Base-by-base conservation (phyloP, 2,329 filamentous ascomycete genomes). In the Fusarium circinatum region DNA sequence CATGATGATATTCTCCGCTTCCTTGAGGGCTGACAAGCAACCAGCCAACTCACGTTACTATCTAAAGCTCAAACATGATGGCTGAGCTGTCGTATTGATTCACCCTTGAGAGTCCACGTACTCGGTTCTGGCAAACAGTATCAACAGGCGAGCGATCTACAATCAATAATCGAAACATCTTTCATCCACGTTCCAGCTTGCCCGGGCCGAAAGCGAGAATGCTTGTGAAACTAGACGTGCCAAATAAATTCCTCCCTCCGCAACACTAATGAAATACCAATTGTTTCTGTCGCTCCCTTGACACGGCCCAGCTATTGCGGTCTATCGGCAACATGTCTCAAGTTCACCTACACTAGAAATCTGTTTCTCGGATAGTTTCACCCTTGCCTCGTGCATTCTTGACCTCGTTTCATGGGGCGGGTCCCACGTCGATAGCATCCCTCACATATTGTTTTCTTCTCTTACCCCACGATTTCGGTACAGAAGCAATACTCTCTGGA, bases 381-480 rank as follows among this genome's bases (percentile, higher is more conserved):
- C 69, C 70, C 70, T 73, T 73, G 65, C 59, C 39, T 73, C 70
- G 49, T 56, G 56, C 58, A 49, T 73, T 73, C 70, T 69, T 59
- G 58, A 59, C 41, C n/a, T 42, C 38, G 70, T 73, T 73, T 73
- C 70, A 73, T 62, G 34, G 36, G 51, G 28, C 41, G 45, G 42
- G 36, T 55, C 65, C 71, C 71, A 68, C 61, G 49, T 71, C 67
- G 26, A 73, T 71, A 74, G n/a, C 36, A 71, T 68, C 57, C 71
- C 66, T 73, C 70, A 68, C 71, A 74, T 74, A 71, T 71, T 45
- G 42, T 14, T 24, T 59, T 55, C 55, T 48, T 38, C 28, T 41
- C 47, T 34, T 55, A 65, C 63, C 63, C 59, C 64, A 41, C 64
- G 55, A 73, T 71, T 62, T 56, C 57, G 57, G 52, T 56, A 45